Percentiles rank a stretch among this genome's conserved stretches.
Evolutionary conservation across 2,329 filamentous ascomycete genomes (phyloP).

Genomic region (Anthostomella pinea): DNA sequence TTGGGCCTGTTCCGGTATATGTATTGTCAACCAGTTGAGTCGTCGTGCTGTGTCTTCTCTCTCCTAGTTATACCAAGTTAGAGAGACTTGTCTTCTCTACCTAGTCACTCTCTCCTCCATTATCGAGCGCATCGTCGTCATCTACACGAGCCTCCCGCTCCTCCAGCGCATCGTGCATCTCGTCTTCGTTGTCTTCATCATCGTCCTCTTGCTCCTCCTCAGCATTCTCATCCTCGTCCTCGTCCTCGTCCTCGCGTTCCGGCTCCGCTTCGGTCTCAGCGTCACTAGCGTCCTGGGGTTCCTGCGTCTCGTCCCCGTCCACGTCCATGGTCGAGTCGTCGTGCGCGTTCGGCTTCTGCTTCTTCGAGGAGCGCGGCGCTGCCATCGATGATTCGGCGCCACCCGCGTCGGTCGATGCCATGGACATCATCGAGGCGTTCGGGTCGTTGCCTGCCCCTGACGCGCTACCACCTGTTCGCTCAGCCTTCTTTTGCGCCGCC

Average conservation of each 20-base stretch:
- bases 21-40: background rate
- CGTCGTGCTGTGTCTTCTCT: background rate
- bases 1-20: background rate
- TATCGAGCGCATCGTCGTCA: slow-evolving; percentile 61
- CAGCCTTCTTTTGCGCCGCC: slow-evolving; percentile 58
- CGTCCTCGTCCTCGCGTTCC: slow-evolving; percentile 49
- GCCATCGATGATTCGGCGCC: slow-evolving; percentile 9
- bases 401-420: slow-evolving; percentile 17
- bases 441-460: slow-evolving; percentile 28
- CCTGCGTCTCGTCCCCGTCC: slow-evolving; percentile 33
- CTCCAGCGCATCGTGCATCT: slow-evolving; percentile 38
- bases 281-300: slow-evolving; percentile 37
- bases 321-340: slow-evolving; percentile 46
- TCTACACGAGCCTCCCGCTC: slow-evolving; percentile 38
- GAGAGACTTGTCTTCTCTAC: background rate
- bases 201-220: slow-evolving; percentile 44
- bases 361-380: slow-evolving; percentile 36
- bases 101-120: slow-evolving; percentile 58
- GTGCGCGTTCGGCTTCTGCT: slow-evolving; percentile 36
- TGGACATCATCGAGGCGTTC: slow-evolving; percentile 31
- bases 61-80: too few relatives aligned
- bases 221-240: slow-evolving; percentile 51
- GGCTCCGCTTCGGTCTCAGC: slow-evolving; percentile 42
- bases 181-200: slow-evolving; percentile 43
- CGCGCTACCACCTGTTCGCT: slow-evolving; percentile 20